Percentiles rank a stretch among this genome's conserved stretches.
Evolutionary conservation across 352 stramenopile genomes (phyloP).

Genomic region (Stephanocyclus meneghinianus): DNA sequence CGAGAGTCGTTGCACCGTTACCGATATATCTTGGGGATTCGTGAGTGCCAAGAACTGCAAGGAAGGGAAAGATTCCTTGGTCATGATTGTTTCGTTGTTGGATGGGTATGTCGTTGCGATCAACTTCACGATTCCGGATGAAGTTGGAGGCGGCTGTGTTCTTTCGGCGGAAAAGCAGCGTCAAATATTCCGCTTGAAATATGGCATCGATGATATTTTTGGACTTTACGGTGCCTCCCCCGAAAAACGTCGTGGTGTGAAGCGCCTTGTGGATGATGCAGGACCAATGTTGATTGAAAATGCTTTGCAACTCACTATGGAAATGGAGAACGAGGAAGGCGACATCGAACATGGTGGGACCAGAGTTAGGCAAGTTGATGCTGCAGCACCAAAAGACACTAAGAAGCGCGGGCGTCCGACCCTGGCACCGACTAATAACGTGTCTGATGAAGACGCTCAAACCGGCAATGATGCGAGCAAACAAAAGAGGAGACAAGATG

Average conservation of each 20-base stretch:
- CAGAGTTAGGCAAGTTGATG: background rate
- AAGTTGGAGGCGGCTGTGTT: constrained; percentile 59
- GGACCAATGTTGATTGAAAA: constrained; percentile 79
- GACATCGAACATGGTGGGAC: constrained; percentile 1
- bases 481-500: constrained; percentile 38
- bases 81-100: constrained; percentile 76
- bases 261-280: constrained; percentile 56
- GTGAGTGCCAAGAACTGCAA: constrained; percentile 25
- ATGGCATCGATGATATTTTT: constrained; percentile 79
- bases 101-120: constrained; percentile 78
- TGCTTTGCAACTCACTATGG: constrained; percentile 72
- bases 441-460: constrained; percentile 19
- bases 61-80: constrained; percentile 40
- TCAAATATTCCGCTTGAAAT: constrained; percentile 69
- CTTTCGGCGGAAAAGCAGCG: constrained; percentile 59
- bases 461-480: constrained; percentile 24
- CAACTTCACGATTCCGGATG: constrained; percentile 64
- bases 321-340: constrained; percentile 40
- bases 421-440: background rate
- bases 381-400: constrained; percentile 38
- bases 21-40: constrained; percentile 74
- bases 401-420: constrained; percentile 50
- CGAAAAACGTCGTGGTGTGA: constrained; percentile 10
- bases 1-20: constrained; percentile 75
- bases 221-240: constrained; percentile 34